Evolutionary conservation across 192 early-diverging fungal genomes (phyloP).

Genomic region (Polychytrium aggregatum): DNA sequence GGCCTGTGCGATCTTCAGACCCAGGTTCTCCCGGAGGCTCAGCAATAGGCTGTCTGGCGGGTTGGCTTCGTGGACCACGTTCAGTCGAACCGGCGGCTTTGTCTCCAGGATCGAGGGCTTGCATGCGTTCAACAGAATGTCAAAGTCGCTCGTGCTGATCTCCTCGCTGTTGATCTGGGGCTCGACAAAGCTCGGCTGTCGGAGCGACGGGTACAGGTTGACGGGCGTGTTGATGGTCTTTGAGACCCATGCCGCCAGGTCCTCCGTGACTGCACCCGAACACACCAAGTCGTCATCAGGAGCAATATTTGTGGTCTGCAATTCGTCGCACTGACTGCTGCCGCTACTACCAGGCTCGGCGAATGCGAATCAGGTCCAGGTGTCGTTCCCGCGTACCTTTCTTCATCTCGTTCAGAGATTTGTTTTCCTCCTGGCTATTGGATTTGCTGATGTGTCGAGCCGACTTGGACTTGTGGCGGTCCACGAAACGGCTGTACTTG

Average conservation of each 20-base stretch:
- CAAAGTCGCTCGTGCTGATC: slow-evolving; percentile 16
- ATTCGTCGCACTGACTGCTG: background rate
- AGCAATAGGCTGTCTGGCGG: slow-evolving; percentile 15
- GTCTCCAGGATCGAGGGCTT: slow-evolving; percentile 29
- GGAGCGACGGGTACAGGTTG: slow-evolving; percentile 6
- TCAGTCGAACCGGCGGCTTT: slow-evolving; percentile 19
- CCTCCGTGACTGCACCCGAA: slow-evolving; percentile 4
- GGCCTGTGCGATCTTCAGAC: background rate
- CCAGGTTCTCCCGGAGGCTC: slow-evolving; percentile 12
- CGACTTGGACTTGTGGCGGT: too few species aligned
- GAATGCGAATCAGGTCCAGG: too few species aligned
- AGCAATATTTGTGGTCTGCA: slow-evolving; percentile 1
- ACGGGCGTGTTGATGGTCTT: slow-evolving; percentile 10
- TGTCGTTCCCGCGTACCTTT: too few species aligned
- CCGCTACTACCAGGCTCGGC: too few species aligned
- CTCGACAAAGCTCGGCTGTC: background rate
- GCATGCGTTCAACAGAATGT: slow-evolving; percentile 31
- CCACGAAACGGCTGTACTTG: too few species aligned
- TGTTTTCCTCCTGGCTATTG: too few species aligned
- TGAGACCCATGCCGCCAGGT: slow-evolving; percentile 13
- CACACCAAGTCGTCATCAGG: background rate
- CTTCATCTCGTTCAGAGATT: too few species aligned
- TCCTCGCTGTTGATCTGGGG: background rate
- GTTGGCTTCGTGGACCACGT: slow-evolving; percentile 26
- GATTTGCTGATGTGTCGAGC: too few species aligned